Evolutionary conservation across 179 eudicot genomes (phyloP).

Genomic region (Nepenthes alata): DNA sequence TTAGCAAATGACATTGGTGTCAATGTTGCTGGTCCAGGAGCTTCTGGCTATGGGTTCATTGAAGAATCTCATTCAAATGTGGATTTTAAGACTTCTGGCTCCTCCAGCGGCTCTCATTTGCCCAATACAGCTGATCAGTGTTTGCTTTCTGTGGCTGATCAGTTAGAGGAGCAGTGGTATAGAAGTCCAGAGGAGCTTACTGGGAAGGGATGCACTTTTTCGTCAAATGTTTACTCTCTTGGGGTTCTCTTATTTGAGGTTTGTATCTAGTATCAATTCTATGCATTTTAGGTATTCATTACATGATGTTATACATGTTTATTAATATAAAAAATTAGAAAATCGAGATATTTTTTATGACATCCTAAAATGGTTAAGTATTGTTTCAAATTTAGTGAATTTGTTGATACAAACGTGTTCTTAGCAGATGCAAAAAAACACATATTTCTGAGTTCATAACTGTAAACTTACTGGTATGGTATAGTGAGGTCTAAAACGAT

Average conservation of each 20-base stretch:
- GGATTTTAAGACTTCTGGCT: conserved; percentile 20
- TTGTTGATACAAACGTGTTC: too few relatives aligned
- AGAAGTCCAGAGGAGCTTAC: conserved; percentile 63
- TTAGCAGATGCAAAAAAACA: too few relatives aligned
- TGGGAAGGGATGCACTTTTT: conserved; percentile 42
- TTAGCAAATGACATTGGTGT: conserved; percentile 16
- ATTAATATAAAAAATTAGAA: too few relatives aligned
- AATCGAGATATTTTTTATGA: too few relatives aligned
- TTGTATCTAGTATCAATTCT: conserved; percentile 1
- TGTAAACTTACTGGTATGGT: too few relatives aligned
- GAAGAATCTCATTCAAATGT: conserved; percentile 12
- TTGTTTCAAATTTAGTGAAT: too few relatives aligned
- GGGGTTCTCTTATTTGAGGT: conserved; percentile 94
- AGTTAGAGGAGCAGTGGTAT: conserved; percentile 78
- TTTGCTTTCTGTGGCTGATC: conserved; percentile 26
- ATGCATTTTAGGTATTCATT: background rate
- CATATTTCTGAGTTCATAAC: too few relatives aligned
- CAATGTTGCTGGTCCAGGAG: conserved; percentile 24
- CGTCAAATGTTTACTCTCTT: conserved; percentile 73
- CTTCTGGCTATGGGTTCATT: conserved; percentile 12
- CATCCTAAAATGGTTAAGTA: too few relatives aligned
- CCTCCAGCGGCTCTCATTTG: conserved; percentile 15
- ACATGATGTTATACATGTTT: too few relatives aligned
- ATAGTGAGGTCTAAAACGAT: too few relatives aligned
- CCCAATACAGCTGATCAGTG: conserved; percentile 16